Conservation (phyloP, 306 rosid genomes). For the Rosa chinensis region DNA sequence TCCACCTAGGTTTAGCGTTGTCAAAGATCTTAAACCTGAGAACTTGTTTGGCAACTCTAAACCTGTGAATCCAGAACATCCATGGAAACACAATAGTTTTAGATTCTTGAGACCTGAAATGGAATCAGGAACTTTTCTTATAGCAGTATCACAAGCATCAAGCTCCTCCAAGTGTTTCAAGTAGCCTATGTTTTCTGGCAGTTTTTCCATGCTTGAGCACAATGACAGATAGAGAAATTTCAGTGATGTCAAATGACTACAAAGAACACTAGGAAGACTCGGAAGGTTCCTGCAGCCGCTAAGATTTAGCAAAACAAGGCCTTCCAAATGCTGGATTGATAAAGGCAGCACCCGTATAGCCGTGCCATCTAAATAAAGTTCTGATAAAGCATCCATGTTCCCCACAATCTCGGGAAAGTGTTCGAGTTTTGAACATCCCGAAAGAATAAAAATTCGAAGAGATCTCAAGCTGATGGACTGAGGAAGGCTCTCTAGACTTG, state of each 20-base stretch:
- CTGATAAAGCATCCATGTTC: background rate
- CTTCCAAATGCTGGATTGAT: background rate
- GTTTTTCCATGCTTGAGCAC: background rate
- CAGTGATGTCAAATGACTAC: background rate
- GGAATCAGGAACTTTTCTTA: constrained; percentile 6
- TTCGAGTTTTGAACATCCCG: constrained; percentile 18
- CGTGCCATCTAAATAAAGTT: constrained; percentile 13
- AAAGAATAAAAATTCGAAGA: background rate
- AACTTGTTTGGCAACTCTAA: background rate
- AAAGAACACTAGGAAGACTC: background rate
- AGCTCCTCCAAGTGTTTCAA: constrained; percentile 15
- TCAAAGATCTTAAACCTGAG: background rate
- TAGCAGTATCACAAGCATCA: constrained; percentile 18
- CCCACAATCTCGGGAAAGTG: constrained; percentile 7
- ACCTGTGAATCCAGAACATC: background rate
- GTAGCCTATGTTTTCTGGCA: constrained; percentile 20
- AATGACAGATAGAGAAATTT: background rate
- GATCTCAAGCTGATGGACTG: background rate
- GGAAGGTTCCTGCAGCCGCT: background rate
- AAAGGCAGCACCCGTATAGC: background rate
- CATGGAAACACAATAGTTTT: constrained; percentile 1
- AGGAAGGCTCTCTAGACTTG: background rate
- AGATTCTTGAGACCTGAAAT: constrained; percentile 1
- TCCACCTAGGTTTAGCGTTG: constrained; percentile 7
- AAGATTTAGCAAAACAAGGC: background rate